phyloP scores from a whole-genome alignment of 2,329 filamentous ascomycete genomes.

The Paradendryphiella salina region DNA sequence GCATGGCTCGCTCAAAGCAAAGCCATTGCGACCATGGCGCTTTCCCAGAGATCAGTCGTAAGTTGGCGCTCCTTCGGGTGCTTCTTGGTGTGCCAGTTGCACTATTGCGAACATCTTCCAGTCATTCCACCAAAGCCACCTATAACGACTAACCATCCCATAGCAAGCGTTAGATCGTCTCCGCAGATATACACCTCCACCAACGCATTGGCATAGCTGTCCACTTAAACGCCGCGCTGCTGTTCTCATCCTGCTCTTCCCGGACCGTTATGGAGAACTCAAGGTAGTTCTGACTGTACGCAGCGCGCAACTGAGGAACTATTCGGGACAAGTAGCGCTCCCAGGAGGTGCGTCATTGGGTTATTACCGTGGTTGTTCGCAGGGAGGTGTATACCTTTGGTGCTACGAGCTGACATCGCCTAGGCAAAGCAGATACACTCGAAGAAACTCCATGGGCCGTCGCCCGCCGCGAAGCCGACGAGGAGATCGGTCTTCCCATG shows the following conservation, averaged over 20 bases:
- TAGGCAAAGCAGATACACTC: conserved; percentile 59
- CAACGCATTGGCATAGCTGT: conserved; percentile 60
- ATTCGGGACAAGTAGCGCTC: conserved; percentile 77
- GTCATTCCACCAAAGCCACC: not conserved
- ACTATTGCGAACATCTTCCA: not conserved
- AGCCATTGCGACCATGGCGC: conserved; percentile 34
- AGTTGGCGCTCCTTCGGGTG: not conserved
- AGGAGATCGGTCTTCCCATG: conserved; percentile 88
- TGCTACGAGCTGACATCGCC: conserved; percentile 2
- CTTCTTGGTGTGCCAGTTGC: not conserved
- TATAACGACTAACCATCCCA: conserved; percentile 14
- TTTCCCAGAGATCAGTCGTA: conserved; percentile 40
- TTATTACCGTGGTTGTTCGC: not conserved
- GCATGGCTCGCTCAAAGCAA: conserved; percentile 40
- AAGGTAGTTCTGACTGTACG: conserved; percentile 67
- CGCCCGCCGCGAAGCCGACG: conserved; percentile 84
- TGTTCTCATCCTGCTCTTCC: conserved; percentile 85
- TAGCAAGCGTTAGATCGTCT: conserved; percentile 59
- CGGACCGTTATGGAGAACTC: conserved; percentile 78
- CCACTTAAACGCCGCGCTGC: conserved; percentile 73
- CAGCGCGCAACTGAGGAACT: conserved; percentile 61
- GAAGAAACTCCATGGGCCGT: conserved; percentile 70
- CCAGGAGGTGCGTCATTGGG: conserved; percentile 66
- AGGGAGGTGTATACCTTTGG: not conserved
- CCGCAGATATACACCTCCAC: conserved; percentile 59